Conservation (phyloP, 257 asterid species). For the Plectranthus barbatus region DNA sequence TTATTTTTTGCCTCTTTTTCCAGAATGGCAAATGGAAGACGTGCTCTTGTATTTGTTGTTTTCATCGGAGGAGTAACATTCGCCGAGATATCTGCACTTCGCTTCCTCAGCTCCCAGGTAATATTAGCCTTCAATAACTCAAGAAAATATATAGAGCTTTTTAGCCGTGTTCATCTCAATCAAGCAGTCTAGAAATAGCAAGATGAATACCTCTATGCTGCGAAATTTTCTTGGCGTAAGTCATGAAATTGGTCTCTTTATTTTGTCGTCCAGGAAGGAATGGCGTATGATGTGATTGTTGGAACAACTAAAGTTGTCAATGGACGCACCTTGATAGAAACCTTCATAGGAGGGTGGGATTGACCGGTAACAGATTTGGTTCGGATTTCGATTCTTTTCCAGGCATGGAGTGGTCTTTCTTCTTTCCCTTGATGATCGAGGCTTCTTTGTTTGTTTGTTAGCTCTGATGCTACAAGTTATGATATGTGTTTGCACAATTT, state of each 20-base stretch:
- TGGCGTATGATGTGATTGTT: slow-evolving; percentile 79
- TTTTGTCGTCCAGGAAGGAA: slow-evolving; percentile 69
- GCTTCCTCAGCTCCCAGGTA: slow-evolving; percentile 89
- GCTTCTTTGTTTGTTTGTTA: no score
- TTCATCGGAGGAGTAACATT: slow-evolving; percentile 94
- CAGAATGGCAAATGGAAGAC: slow-evolving; percentile 81
- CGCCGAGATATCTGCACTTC: slow-evolving; percentile 98
- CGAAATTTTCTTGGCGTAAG: neutral
- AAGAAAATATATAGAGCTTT: neutral
- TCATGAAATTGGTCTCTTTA: neutral
- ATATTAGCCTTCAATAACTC: neutral
- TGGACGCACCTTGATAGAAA: slow-evolving; percentile 59
- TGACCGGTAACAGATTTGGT: slow-evolving; percentile 4
- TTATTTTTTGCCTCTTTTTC: slow-evolving; percentile 19
- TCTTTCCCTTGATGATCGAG: no score
- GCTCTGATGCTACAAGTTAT: no score
- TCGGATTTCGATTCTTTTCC: neutral
- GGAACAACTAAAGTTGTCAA: slow-evolving; percentile 73
- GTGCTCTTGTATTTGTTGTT: slow-evolving; percentile 84
- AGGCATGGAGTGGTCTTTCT: no score
- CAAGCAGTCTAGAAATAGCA: neutral
- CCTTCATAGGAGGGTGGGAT: slow-evolving; percentile 49
- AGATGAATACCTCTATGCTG: neutral
- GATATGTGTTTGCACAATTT: no score
- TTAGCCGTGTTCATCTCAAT: neutral